Base-by-base conservation (phyloP, 1,284 basidiomycete species). In the Boletus smithii region DNA sequence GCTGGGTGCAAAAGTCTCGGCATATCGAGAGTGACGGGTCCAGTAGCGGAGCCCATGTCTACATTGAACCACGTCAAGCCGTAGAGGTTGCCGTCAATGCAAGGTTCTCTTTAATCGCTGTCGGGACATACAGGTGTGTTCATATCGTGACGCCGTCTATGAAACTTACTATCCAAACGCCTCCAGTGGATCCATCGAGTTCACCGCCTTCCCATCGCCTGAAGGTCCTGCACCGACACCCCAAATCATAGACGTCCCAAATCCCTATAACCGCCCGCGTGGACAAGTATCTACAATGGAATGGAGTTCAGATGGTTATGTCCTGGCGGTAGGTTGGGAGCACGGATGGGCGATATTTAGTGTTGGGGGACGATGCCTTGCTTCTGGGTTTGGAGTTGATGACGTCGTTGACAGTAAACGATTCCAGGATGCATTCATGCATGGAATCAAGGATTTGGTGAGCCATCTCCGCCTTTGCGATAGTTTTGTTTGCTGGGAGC, bases 251-350 rank as follows among this genome's bases (percentile, higher is more conserved):
- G 66, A 79, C 33, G 66, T 83, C 35, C 81, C 82, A 7, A 78
- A 77, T 51, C 72, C 78, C 32, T 77, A 80, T 54, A 75, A 75
- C 47, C 71, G 72, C 52, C 65, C 77, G 5, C 83, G 83, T 1
- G 95, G 95, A 0, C 67, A 76, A n/a, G 86, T 97, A 2, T 80
- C 70, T 37, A 70, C 81, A 11, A 75, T 97, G 65, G 82, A 91
- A 55, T 97, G 94, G 91, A 95, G 86, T 48, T 89, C 88, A 3
- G 97, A 99, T 67, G 97, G 95, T 1, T 93, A 97, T 67, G 92
- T 91, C 1, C 75, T 99, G n/a, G 95, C 94, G n/a, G 91, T 94
- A 1, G 95, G 91, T 0, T 98, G 92, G 85, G 77, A 84, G 53
- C 70, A 80, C 48, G 95, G 93, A 4, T 97, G 94, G 89, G 89